phyloP scores from a whole-genome alignment of 73 alveolate genomes.

The Paramecium biaurelia region DNA sequence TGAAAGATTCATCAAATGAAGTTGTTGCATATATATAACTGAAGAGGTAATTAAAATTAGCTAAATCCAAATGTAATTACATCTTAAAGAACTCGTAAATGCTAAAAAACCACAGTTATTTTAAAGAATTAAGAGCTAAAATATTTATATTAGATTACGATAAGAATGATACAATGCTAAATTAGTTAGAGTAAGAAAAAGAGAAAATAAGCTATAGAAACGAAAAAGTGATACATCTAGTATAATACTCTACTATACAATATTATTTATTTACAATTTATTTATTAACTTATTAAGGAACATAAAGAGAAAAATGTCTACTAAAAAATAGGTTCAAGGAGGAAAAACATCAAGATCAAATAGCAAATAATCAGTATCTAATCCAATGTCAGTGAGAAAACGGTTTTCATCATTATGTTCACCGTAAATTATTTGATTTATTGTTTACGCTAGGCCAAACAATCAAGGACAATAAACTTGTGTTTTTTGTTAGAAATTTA shows the following conservation, averaged over 20 bases:
- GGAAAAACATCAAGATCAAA: conserved; percentile 40
- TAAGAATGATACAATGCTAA: conserved; percentile 38
- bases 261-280: neutral
- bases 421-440: neutral
- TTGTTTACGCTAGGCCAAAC: neutral
- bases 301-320: neutral
- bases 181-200: conserved; percentile 10
- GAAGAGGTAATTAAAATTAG: no score
- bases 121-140: conserved; percentile 19
- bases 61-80: neutral
- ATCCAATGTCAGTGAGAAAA: neutral
- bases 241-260: neutral
- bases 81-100: neutral
- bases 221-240: neutral
- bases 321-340: neutral
- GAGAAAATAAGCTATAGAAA: neutral
- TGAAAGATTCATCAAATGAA: conserved; percentile 62
- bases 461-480: neutral
- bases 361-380: neutral
- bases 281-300: neutral
- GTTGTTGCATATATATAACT: neutral
- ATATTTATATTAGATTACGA: neutral
- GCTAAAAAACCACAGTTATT: neutral
- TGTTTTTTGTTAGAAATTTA: conserved; percentile 41
- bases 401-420: conserved; percentile 27